Evolutionary conservation across 2,329 filamentous ascomycete genomes (phyloP), one percentile per base, ranked within the genome.

Genomic region (Fusarium austroafricanum): DNA sequence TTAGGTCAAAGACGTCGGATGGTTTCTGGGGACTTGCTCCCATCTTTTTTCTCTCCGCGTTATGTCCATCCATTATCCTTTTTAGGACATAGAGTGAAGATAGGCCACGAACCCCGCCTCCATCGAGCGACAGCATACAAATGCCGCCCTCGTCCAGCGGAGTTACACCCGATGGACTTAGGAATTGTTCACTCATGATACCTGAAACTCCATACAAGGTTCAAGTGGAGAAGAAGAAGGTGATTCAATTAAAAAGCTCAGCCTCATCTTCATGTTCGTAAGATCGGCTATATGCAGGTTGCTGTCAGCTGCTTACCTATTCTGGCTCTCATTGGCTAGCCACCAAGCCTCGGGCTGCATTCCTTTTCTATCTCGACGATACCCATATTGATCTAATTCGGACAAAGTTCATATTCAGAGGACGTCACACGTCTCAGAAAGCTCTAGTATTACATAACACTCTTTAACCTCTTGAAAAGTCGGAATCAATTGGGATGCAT

Each of bases 41-140:
- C 1, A n/a, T 2, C 6, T 1, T 21, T 2, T 26, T 5, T 2
- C 28, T 17, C 4, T n/a, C 2, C 10, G 12, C 6, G 5, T 47
- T 55, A 17, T 11, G 15, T 15, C 29, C 10, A 11, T 42, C 20
- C 46, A 61, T 33, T 15, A 57, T 51, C 1, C 14, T 26, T 18
- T 45, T 40, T 2, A 54, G n/a, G 18, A 59, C 21, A 17, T 39
- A 54, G 6, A 59, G 18, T 5, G 60, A 46, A 7, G 49, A 59
- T 14, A 59, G 14, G 6, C 55, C 55, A 0, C 43, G 46, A 6
- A 63, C 37, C 3, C 55, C 55, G 2, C 50, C 50, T 1, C 50
- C 40, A n/a, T 64, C 50, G 10, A 60, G 40, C 8, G 44, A 63
- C 3, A 60, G 33, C 9, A 55, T 40, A 15, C 55, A 55, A 35